Conservation (phyloP, 2,329 filamentous ascomycete species). For the Chaetoscypha palmicola region DNA sequence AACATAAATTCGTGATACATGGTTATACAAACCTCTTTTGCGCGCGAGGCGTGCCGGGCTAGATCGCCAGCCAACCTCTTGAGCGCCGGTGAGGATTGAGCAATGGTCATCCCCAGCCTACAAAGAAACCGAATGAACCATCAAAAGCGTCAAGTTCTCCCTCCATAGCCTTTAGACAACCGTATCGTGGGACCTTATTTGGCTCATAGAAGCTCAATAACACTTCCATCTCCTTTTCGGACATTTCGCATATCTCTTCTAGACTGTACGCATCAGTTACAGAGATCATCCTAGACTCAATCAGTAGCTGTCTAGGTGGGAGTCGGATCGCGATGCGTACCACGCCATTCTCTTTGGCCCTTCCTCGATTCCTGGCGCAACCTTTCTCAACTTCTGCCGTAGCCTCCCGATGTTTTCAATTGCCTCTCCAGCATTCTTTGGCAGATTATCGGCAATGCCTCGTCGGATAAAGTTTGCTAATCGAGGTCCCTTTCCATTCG, state of each 20-base stretch:
- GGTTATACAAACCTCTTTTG: not conserved
- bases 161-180: conserved; percentile 49
- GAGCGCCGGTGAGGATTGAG: no score
- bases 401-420: conserved; percentile 78
- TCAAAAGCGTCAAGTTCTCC: conserved; percentile 26
- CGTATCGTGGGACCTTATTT: conserved; percentile 48
- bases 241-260: conserved; percentile 76
- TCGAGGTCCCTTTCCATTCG: conserved; percentile 91
- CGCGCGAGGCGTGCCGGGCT: not conserved
- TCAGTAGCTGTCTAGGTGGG: conserved; percentile 27
- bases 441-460: conserved; percentile 71
- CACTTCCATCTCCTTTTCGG: conserved; percentile 75
- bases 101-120: conserved; percentile 19
- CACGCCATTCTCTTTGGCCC: conserved; percentile 87
- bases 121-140: conserved; percentile 30
- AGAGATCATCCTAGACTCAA: conserved; percentile 66
- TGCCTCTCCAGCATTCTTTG: conserved; percentile 73
- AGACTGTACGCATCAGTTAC: conserved; percentile 84
- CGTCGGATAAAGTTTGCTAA: conserved; percentile 79
- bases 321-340: conserved; percentile 45
- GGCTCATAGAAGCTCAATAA: conserved; percentile 68
- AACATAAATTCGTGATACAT: not conserved
- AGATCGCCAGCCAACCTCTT: no score
- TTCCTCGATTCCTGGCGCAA: conserved; percentile 66
- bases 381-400: conserved; percentile 67